Percentiles rank a stretch among this genome's conserved stretches.
Evolutionary conservation across 331 rosid genomes (phyloP).

Genomic region (Rhamnella rubrinervis): DNA sequence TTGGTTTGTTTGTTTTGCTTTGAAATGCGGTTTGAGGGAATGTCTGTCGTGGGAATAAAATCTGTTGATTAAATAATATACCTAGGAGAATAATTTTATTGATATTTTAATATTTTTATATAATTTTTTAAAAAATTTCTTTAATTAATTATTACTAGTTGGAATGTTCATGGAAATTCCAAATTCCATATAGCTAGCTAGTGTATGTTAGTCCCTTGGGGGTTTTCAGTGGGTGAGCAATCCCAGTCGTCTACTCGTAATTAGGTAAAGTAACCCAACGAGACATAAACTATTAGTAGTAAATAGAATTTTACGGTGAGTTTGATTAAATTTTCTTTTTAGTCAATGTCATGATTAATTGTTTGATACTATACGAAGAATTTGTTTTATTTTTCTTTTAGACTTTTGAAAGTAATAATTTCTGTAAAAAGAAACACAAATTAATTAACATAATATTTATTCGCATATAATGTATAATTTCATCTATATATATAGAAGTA

Average conservation of each 20-base stretch:
- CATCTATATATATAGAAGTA: too few relatives aligned
- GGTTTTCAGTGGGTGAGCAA: not conserved
- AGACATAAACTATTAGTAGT: too few relatives aligned
- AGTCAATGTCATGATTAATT: too few relatives aligned
- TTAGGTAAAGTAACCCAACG: too few relatives aligned
- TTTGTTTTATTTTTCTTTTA: too few relatives aligned
- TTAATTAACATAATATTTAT: too few relatives aligned
- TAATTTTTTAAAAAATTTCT: not conserved
- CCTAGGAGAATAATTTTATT: conserved; percentile 37
- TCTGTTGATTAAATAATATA: conserved; percentile 18
- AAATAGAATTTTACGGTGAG: too few relatives aligned
- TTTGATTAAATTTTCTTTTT: too few relatives aligned
- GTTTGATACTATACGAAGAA: too few relatives aligned
- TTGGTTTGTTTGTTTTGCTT: conserved; percentile 55
- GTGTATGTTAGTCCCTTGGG: not conserved
- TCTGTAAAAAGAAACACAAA: too few relatives aligned
- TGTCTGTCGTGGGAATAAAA: conserved; percentile 49
- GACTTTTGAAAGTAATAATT: too few relatives aligned
- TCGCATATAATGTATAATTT: too few relatives aligned
- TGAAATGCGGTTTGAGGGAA: conserved; percentile 72
- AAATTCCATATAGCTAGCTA: not conserved
- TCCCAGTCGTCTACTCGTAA: not conserved
- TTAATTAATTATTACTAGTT: not conserved
- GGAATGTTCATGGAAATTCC: conserved; percentile 31
- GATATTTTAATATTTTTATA: not conserved